A percentile compares a stretch with the other conserved stretches of the same genome.
phyloP scores from a whole-genome alignment of 2,329 filamentous ascomycete species.

The Fusarium fracticaudum region DNA sequence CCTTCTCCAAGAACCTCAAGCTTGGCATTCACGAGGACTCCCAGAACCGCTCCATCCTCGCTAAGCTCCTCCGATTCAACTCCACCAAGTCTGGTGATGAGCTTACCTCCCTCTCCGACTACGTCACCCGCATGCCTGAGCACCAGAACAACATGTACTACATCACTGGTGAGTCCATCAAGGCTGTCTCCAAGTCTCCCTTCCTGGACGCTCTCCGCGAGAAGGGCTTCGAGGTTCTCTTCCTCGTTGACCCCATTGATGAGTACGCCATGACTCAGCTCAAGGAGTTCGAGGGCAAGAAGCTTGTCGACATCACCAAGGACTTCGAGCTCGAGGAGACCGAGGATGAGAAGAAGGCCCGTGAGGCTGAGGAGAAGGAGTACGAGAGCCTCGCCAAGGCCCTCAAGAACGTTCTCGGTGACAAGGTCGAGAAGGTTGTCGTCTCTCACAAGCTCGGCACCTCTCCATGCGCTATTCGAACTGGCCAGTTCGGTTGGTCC shows the following conservation, averaged over 20 bases:
- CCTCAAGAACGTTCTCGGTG: conserved; percentile 98
- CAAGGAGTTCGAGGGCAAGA: conserved; percentile 99
- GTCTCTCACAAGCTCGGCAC: conserved; percentile 97
- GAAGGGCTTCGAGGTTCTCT: conserved; percentile 99
- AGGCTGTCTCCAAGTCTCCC: conserved; percentile 96
- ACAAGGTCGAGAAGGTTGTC: conserved; percentile 99
- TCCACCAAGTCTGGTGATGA: conserved; percentile 99
- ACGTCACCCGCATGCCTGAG: conserved; percentile 98
- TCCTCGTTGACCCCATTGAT: conserved; percentile 99
- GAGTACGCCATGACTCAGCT: conserved; percentile 99
- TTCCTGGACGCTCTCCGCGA: conserved; percentile 99
- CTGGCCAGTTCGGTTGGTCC: conserved; percentile 99
- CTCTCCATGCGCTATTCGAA: conserved; percentile 97
- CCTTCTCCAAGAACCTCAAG: conserved; percentile 99
- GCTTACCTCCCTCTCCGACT: conserved; percentile 93
- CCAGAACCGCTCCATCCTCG: conserved; percentile 91
- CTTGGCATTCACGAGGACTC: conserved; percentile 99
- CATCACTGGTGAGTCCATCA: conserved; percentile 99
- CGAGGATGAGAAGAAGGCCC: conserved; percentile 97
- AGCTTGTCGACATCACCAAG: conserved; percentile 99
- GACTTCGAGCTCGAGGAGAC: conserved; percentile 99
- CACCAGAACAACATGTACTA: conserved; percentile 99
- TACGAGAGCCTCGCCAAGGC: conserved; percentile 94
- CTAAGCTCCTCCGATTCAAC: conserved; percentile 99
- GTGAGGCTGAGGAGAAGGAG: conserved; percentile 98